Conservation (phyloP, 192 early-diverging fungal species). For the Phlyctochytrium arcticum region DNA sequence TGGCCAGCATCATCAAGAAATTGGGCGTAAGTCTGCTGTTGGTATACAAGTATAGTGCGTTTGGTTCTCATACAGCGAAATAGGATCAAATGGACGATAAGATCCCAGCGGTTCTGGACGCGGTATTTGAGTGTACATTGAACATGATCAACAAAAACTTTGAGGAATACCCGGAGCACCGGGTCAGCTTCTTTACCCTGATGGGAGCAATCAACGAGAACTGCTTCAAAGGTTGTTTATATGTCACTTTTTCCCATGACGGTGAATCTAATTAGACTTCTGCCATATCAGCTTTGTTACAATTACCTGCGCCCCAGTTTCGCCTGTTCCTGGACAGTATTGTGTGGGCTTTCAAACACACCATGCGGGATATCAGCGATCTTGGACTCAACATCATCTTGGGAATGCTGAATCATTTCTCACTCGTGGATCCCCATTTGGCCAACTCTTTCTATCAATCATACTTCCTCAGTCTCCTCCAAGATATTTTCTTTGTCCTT, state of each 20-base stretch:
- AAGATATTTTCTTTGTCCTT: slow-evolving; percentile 95
- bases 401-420: slow-evolving; percentile 87
- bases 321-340: slow-evolving; percentile 91
- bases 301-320: slow-evolving; percentile 79
- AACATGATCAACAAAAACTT: slow-evolving; percentile 99
- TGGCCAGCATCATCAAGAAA: slow-evolving; percentile 80
- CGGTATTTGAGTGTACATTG: slow-evolving; percentile 93
- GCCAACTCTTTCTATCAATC: slow-evolving; percentile 87
- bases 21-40: slow-evolving; percentile 58
- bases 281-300: slow-evolving; percentile 61
- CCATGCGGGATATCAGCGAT: slow-evolving; percentile 96
- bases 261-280: background rate
- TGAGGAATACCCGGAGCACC: slow-evolving; percentile 95
- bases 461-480: slow-evolving; percentile 86
- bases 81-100: slow-evolving; percentile 75
- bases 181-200: slow-evolving; percentile 90
- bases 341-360: slow-evolving; percentile 99
- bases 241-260: background rate
- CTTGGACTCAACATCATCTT: slow-evolving; percentile 79
- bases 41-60: background rate
- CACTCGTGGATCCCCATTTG: slow-evolving; percentile 61
- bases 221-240: slow-evolving; percentile 77
- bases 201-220: slow-evolving; percentile 84
- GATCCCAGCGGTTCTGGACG: slow-evolving; percentile 82
- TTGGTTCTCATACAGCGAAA: background rate